phyloP scores from a whole-genome alignment of 2,329 filamentous ascomycete species.

The Davidsoniella neocaledoniae region DNA sequence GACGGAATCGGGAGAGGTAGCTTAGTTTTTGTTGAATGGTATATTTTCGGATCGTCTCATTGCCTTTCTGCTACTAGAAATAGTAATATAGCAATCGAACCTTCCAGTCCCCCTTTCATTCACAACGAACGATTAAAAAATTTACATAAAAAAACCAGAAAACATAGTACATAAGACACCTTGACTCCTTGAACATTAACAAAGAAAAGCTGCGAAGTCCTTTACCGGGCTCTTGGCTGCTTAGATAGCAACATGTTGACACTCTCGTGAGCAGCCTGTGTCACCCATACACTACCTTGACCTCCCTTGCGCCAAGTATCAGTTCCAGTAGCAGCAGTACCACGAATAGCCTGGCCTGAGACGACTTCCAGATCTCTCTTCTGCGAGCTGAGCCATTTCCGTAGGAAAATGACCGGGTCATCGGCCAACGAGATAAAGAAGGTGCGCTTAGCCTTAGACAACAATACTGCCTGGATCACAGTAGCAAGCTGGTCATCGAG shows the following conservation, averaged over 20 bases:
- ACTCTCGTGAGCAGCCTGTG: conserved; percentile 43
- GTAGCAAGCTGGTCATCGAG: conserved; percentile 77
- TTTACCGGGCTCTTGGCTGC: conserved; percentile 20
- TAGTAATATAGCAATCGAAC: neutral
- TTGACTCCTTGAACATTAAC: neutral
- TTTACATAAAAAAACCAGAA: neutral
- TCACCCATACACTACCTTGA: conserved; percentile 36
- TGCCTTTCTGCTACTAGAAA: no score
- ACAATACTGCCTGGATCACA: conserved; percentile 64
- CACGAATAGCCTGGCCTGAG: conserved; percentile 58
- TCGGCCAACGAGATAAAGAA: conserved; percentile 67
- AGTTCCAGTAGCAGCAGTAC: conserved; percentile 26
- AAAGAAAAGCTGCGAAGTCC: neutral
- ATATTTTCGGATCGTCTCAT: no score
- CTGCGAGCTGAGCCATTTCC: conserved; percentile 79
- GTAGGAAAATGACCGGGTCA: conserved; percentile 72
- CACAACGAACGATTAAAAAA: neutral
- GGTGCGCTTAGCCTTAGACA: conserved; percentile 76
- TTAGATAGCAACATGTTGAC: conserved; percentile 43
- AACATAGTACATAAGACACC: neutral
- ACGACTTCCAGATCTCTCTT: conserved; percentile 80
- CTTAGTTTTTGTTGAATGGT: no score
- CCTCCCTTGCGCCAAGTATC: conserved; percentile 55
- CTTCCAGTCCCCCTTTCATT: neutral
- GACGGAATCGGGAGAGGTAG: no score